Evolutionary conservation across 768 basidiomycete species (phyloP).

Genomic region (Suillus lakei): DNA sequence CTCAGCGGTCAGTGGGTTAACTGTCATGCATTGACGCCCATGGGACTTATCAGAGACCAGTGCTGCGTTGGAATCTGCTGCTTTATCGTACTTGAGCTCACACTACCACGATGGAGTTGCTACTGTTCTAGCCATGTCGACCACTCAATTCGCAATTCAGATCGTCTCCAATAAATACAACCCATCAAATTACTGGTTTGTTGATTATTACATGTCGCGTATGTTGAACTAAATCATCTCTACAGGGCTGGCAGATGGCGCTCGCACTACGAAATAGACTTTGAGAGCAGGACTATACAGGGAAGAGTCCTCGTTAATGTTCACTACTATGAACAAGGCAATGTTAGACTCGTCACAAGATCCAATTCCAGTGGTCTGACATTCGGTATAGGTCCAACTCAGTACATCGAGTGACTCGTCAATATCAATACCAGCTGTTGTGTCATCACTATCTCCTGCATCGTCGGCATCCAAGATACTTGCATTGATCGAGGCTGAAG

Average conservation of each 20-base stretch:
- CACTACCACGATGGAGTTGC: conserved; percentile 84
- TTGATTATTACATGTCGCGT: not conserved
- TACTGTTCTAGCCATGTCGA: conserved; percentile 66
- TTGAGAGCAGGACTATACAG: conserved; percentile 61
- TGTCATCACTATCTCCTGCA: conserved; percentile 54
- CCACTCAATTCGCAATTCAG: conserved; percentile 66
- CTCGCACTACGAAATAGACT: conserved; percentile 79
- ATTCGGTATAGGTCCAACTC: conserved; percentile 77
- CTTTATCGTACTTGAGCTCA: conserved; percentile 71
- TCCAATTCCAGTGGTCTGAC: not conserved
- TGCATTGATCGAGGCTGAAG: conserved; percentile 81
- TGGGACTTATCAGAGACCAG: conserved; percentile 41
- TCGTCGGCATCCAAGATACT: conserved; percentile 72
- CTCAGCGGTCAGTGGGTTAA: conserved; percentile 64
- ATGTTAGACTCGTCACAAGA: conserved; percentile 53
- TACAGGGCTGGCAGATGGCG: conserved; percentile 94
- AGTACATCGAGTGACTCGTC: conserved; percentile 72
- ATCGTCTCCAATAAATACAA: conserved; percentile 98
- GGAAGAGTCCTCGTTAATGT: conserved; percentile 84
- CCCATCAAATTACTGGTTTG: conserved; percentile 88
- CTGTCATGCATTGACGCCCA: not conserved
- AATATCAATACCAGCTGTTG: conserved; percentile 63
- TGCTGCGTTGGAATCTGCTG: conserved; percentile 68
- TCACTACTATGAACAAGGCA: conserved; percentile 98
- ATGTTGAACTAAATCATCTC: not conserved